Conservation (phyloP, 257 asterid species). For the Solanum chilense region DNA sequence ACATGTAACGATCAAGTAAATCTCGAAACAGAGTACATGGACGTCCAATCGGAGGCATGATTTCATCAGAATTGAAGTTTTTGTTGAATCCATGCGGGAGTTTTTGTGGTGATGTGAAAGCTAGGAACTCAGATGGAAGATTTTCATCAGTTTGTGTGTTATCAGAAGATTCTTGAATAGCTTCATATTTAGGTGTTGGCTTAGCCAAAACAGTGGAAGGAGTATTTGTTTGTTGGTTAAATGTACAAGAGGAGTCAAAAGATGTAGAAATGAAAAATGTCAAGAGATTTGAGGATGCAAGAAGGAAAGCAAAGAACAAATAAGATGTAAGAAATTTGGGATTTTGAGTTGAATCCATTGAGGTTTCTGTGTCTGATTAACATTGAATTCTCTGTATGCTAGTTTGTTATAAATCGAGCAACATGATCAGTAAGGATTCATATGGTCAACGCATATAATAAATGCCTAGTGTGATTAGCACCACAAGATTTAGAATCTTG, state of each 20-base stretch:
- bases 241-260: constrained; percentile 25
- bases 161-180: neutral
- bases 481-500: neutral
- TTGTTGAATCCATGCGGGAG: constrained; percentile 51
- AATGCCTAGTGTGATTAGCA: neutral
- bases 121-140: constrained; percentile 44
- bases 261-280: constrained; percentile 42
- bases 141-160: neutral
- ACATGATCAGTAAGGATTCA: neutral
- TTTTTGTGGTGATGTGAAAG: constrained; percentile 41
- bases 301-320: constrained; percentile 27
- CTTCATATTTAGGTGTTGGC: neutral
- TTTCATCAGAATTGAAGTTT: constrained; percentile 41
- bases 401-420: neutral
- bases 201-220: neutral
- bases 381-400: neutral
- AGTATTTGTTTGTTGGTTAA: neutral
- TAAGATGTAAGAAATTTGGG: constrained; percentile 8
- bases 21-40: constrained; percentile 25
- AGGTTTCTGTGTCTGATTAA: neutral
- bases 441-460: neutral
- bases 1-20: constrained; percentile 41
- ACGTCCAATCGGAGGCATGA: constrained; percentile 44
- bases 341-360: constrained; percentile 14
- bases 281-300: constrained; percentile 42